Percentiles rank a stretch among this genome's conserved stretches.
phyloP scores from a whole-genome alignment of 148 eudicot species.

The Gaultheria prostrata region DNA sequence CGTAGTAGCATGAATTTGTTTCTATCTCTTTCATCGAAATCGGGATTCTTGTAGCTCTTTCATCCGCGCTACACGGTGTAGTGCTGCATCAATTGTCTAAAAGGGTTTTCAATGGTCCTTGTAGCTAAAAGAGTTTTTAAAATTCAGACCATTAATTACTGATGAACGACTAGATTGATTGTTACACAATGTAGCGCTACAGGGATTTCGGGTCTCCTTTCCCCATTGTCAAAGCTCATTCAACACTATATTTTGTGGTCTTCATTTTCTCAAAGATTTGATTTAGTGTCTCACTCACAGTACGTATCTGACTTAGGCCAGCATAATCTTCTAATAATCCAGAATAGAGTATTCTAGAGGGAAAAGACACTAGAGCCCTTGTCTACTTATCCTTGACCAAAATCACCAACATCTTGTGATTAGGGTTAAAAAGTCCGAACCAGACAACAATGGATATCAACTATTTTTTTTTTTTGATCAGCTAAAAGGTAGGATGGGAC shows the following conservation, averaged over 20 bases:
- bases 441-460: slow-evolving; percentile 7
- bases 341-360: neutral
- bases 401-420: neutral
- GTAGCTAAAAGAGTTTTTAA: too few relatives aligned
- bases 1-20: too few relatives aligned
- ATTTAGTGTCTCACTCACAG: neutral
- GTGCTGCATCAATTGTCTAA: too few relatives aligned
- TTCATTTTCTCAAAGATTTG: neutral
- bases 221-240: neutral
- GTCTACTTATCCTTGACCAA: neutral
- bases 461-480: neutral
- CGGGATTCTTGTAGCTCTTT: too few relatives aligned
- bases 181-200: too few relatives aligned
- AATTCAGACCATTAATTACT: too few relatives aligned
- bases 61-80: too few relatives aligned
- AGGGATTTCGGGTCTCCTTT: too few relatives aligned
- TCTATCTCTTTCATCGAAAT: too few relatives aligned
- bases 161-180: too few relatives aligned
- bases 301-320: neutral
- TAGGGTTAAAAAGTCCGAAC: neutral
- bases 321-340: neutral
- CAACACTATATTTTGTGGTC: neutral
- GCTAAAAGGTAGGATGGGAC: too few relatives aligned
- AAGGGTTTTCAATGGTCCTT: too few relatives aligned
- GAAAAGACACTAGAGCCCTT: neutral